phyloP scores from a whole-genome alignment of 257 asterid genomes.

The Jaltomata sinuosa region DNA sequence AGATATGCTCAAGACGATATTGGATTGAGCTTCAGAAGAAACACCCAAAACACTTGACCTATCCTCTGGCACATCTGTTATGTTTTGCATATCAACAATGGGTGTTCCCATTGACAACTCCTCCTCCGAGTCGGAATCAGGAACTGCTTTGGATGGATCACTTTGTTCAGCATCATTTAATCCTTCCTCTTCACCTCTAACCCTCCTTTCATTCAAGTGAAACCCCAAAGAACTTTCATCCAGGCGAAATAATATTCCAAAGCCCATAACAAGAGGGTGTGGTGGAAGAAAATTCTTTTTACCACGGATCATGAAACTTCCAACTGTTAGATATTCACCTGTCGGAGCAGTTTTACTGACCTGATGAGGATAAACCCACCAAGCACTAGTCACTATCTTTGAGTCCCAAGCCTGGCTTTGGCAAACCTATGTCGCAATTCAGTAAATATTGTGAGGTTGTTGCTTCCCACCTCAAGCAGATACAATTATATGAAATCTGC shows the following conservation, averaged over 20 bases:
- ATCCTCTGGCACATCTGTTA: conserved; percentile 21
- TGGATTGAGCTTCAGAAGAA: conserved; percentile 19
- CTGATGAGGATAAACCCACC: conserved; percentile 99
- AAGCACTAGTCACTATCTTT: conserved; percentile 96
- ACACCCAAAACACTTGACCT: conserved; percentile 11
- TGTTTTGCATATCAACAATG: conserved; percentile 24
- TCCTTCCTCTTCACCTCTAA: conserved; percentile 94
- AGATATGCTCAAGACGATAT: conserved; percentile 17
- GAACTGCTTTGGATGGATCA: conserved; percentile 51
- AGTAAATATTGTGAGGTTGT: not conserved
- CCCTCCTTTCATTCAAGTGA: conserved; percentile 97
- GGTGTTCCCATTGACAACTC: conserved; percentile 39
- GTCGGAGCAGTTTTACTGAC: conserved; percentile 99
- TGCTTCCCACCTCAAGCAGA: not conserved
- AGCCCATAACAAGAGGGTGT: conserved; percentile 93
- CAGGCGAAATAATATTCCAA: conserved; percentile 87
- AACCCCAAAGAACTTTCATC: conserved; percentile 97
- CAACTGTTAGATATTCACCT: conserved; percentile 95
- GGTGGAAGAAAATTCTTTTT: conserved; percentile 98
- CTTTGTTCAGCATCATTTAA: conserved; percentile 41
- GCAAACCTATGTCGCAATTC: conserved; percentile 58
- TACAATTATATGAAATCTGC: not conserved
- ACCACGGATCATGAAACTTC: conserved; percentile 99
- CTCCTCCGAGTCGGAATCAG: conserved; percentile 65
- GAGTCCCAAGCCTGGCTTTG: conserved; percentile 99